Evolutionary conservation across 139 green algal species (phyloP), one percentile per base, ranked within the genome.

Genomic region (Chlamydomonas applanata): DNA sequence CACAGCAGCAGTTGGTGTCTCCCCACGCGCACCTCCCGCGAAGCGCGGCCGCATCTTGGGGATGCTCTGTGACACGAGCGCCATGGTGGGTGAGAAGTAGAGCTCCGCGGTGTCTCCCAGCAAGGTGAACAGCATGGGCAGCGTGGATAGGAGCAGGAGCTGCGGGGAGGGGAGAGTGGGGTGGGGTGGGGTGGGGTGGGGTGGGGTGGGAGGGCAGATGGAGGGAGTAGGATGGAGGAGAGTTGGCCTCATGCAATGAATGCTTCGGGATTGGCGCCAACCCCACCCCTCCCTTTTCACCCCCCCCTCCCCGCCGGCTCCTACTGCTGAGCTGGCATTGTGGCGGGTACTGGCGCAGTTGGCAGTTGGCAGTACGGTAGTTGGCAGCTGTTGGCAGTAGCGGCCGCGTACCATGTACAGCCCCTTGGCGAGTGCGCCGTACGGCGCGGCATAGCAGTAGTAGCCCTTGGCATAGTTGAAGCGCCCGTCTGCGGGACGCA

Each of bases 71-170:
- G 82, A 87, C 33, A 95, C 81, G 73, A 94, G 85, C 1, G 90
- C 88, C 66, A 97, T 87, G 53, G 91, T 93, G 63, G 88, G 88
- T 0, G 80, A 87, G 77, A 97, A 96, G 78, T 93, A 97, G 27
- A 92, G 75, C 72, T 97, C 92, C 25, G 93, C 89, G 3, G 92
- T 93, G 65, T 89, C 87, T 4, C 85, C 89, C 69, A 97, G 88
- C 16, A 93, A 69, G 16, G 76, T 85, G 78, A 97, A 97, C 11
- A 84, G 65, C 62, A 89, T 53, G 4, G 81, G 78, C 20, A 97
- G 79, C 30, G 92, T 54, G 1, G 76, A 53, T 36, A 89, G 66
- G 32, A 91, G 79, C 0, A 72, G 3, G 33, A 82, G n/a, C 83
- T 89, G 80, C 46, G 40, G 40, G 40, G 40, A 19, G 40, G 7